Conservation (phyloP, 2,329 filamentous ascomycete species). For the Trichoderma koningiopsis region DNA sequence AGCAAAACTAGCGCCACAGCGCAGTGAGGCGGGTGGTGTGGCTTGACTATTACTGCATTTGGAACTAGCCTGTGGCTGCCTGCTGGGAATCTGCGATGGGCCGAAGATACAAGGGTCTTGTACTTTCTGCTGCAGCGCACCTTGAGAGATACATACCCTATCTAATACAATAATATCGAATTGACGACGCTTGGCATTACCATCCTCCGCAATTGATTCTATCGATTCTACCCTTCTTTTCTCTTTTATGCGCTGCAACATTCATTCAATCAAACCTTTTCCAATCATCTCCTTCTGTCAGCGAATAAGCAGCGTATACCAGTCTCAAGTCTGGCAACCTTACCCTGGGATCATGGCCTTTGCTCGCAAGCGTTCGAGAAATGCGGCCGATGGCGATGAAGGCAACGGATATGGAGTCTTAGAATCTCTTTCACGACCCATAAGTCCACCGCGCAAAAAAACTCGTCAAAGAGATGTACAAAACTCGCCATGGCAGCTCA, state of each 20-base stretch:
- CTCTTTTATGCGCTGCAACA: not conserved
- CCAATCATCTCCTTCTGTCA: not conserved
- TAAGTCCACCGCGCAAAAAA: conserved; percentile 51
- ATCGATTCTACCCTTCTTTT: not conserved
- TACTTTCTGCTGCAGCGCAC: not conserved
- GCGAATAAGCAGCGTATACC: not conserved
- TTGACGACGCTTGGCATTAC: not conserved
- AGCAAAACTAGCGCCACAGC: conserved; percentile 19
- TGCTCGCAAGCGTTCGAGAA: conserved; percentile 38
- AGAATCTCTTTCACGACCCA: conserved; percentile 41
- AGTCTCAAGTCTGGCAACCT: not conserved
- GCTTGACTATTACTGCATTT: not conserved
- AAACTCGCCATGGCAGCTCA: conserved; percentile 72
- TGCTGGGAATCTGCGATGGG: not conserved
- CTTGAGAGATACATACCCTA: not conserved
- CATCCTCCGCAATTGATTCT: not conserved
- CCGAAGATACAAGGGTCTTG: not conserved
- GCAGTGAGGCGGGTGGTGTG: conserved; percentile 19
- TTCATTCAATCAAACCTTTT: not conserved
- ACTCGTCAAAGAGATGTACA: conserved; percentile 28
- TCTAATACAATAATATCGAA: not conserved
- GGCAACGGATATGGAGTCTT: conserved; percentile 22
- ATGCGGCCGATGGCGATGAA: conserved; percentile 24
- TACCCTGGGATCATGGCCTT: conserved; percentile 34
- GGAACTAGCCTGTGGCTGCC: not conserved